Percentiles rank a stretch among this genome's conserved stretches.
Conservation (phyloP, 345 rosid species). For the Geranium brycei region DNA sequence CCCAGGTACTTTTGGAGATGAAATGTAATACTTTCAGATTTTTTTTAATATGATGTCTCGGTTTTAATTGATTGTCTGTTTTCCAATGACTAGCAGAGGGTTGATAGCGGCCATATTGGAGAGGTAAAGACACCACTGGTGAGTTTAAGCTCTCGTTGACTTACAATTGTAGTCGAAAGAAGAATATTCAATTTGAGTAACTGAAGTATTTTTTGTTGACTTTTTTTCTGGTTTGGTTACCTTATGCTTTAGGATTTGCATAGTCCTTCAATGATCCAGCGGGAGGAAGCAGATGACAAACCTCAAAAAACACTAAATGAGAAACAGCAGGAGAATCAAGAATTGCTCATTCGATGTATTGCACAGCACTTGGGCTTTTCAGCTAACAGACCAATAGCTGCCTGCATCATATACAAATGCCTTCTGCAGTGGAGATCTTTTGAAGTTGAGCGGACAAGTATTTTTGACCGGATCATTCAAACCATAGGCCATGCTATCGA, state of each 20-base stretch:
- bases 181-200: neutral
- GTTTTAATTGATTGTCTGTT: neutral
- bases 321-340: slow-evolving; percentile 94
- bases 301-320: slow-evolving; percentile 86
- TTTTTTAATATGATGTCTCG: neutral
- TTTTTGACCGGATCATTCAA: slow-evolving; percentile 86
- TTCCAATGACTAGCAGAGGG: slow-evolving; percentile 1
- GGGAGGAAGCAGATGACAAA: slow-evolving; percentile 57
- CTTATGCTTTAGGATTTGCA: slow-evolving; percentile 53
- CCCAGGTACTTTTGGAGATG: slow-evolving; percentile 41
- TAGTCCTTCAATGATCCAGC: slow-evolving; percentile 56
- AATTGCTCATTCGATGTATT: slow-evolving; percentile 80
- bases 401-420: slow-evolving; percentile 88
- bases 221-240: slow-evolving; percentile 2
- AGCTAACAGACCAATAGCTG: slow-evolving; percentile 71
- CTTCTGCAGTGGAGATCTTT: slow-evolving; percentile 93
- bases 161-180: neutral
- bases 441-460: slow-evolving; percentile 86
- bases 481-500: slow-evolving; percentile 29
- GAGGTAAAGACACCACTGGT: slow-evolving; percentile 51
- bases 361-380: slow-evolving; percentile 81
- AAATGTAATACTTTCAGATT: neutral
- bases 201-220: neutral
- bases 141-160: slow-evolving; percentile 8
- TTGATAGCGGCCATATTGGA: slow-evolving; percentile 57